These are phyloP conservation scores for Brassica juncea DNA, from an alignment of 345 rosid genomes.

Conservation along the genomic window DNA sequence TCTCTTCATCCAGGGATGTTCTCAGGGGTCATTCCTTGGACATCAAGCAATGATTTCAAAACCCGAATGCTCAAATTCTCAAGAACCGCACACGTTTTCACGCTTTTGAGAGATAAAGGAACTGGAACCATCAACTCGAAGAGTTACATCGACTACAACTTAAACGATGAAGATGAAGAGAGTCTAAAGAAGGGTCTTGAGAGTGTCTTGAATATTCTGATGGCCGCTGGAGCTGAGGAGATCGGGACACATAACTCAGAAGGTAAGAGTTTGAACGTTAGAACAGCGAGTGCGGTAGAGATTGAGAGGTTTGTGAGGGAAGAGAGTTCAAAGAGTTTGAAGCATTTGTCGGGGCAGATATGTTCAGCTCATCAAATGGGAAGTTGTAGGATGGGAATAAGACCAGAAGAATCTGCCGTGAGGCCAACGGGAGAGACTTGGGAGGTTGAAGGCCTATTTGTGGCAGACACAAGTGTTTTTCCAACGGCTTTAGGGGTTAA, in stretches of 20 bases:
- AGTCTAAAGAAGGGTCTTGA: slow-evolving; percentile 59
- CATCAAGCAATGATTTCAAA: slow-evolving; percentile 64
- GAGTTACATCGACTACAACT: slow-evolving; percentile 48
- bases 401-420: slow-evolving; percentile 65
- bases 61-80: slow-evolving; percentile 62
- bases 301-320: slow-evolving; percentile 60
- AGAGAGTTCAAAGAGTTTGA: slow-evolving; percentile 58
- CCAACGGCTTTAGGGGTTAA: slow-evolving; percentile 87
- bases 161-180: slow-evolving; percentile 54
- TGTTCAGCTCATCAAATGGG: slow-evolving; percentile 96
- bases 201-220: slow-evolving; percentile 59
- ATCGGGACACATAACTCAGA: slow-evolving; percentile 66
- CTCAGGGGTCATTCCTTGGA: slow-evolving; percentile 71
- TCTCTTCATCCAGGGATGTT: slow-evolving; percentile 85
- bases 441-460: slow-evolving; percentile 69
- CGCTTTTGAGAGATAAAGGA: slow-evolving; percentile 71
- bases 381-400: slow-evolving; percentile 80
- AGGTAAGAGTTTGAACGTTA: slow-evolving; percentile 60
- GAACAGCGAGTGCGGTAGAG: slow-evolving; percentile 42
- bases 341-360: slow-evolving; percentile 47
- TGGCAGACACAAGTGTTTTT: slow-evolving; percentile 84
- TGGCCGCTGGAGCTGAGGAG: slow-evolving; percentile 82
- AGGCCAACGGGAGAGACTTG: slow-evolving; percentile 75
- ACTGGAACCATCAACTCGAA: slow-evolving; percentile 52
- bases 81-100: slow-evolving; percentile 67